Percentiles rank a stretch among this genome's conserved stretches.
Conservation (phyloP, 1,284 basidiomycete species). For the Coniferiporia weirii region DNA sequence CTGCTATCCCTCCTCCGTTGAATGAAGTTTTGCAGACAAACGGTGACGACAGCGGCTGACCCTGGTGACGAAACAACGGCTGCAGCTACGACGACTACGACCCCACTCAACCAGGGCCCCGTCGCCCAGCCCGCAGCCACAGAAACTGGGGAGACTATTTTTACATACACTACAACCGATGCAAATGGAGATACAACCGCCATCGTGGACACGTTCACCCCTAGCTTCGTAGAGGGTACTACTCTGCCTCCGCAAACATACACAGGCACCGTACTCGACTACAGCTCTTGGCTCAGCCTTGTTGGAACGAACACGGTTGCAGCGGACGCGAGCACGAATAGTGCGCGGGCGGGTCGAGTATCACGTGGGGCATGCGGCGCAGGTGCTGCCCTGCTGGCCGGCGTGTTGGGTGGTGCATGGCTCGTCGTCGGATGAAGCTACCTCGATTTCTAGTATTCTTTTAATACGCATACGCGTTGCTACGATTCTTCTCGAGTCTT, state of each 20-base stretch:
- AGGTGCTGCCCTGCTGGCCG: slow-evolving; percentile 5
- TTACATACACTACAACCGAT: slow-evolving; percentile 56
- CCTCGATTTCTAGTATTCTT: neutral
- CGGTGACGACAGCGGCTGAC: slow-evolving; percentile 26
- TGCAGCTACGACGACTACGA: slow-evolving; percentile 10
- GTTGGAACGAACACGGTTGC: slow-evolving; percentile 37
- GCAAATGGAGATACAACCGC: slow-evolving; percentile 45
- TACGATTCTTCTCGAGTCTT: neutral
- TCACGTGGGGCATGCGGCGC: neutral
- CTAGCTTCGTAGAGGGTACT: slow-evolving; percentile 39
- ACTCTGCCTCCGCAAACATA: slow-evolving; percentile 24
- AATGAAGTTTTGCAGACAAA: slow-evolving; percentile 24
- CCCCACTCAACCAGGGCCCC: slow-evolving; percentile 40
- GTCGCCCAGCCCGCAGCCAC: slow-evolving; percentile 51
- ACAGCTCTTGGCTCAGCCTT: slow-evolving; percentile 45
- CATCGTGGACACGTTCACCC: slow-evolving; percentile 49
- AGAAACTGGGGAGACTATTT: slow-evolving; percentile 45
- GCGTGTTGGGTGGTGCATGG: slow-evolving; percentile 18
- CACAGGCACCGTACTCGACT: slow-evolving; percentile 49
- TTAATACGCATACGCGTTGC: neutral
- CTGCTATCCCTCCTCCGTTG: slow-evolving; percentile 12
- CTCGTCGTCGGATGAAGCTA: slow-evolving; percentile 9
- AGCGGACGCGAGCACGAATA: neutral
- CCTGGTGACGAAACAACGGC: too few species aligned
- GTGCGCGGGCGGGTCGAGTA: neutral